Evolutionary conservation across 2,329 filamentous ascomycete species (phyloP), one percentile per base, ranked within the genome.

Genomic region (Oidium heveae): DNA sequence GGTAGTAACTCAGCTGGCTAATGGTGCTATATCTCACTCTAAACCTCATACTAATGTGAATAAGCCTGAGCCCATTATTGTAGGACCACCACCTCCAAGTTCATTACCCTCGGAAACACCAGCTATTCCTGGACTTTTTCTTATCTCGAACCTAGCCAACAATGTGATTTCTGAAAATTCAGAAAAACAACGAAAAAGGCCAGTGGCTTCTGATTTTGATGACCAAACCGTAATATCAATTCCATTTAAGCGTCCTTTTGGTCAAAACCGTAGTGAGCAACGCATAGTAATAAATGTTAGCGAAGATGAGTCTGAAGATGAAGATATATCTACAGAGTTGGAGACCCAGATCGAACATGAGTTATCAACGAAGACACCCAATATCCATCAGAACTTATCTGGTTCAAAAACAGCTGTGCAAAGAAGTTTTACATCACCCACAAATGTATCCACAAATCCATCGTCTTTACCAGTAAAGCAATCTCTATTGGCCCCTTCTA

Each of bases 271-370:
- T 24, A 69, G 74, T 53, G 72, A 80, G 24, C 72, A 79, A 52
- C 74, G 74, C 2, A 75, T 94, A 54, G 76, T 94, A 41, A 94
- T 94, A 60, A 78, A 93, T 59, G 81, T 93, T 41, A 94, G 86
- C 63, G 88, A 94, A 32, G 77, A 81, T 59, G 79, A 82, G 56
- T 70, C 64, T 32, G 76, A 72, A 24, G 72, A 70, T 7, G 73
- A 75, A 39, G 74, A 78, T 52, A 72, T 79, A 50, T 79, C 79
- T 55, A 83, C 82, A 77, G 80, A 84, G 36, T 71, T 82, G 24
- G 68, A 69, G 36, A 68, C 68, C 54, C 77, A 77, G 28, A 59
- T 77, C 74, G 50, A 72, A 71, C 63, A 65, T 49, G 62, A 64
- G n/a, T 66, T 64, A 47, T 61, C 63, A 13, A 32, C 54, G 44